A percentile compares a stretch with the other conserved stretches of the same genome.
phyloP scores from a whole-genome alignment of 305 asterid species.

The Rubia occidens region DNA sequence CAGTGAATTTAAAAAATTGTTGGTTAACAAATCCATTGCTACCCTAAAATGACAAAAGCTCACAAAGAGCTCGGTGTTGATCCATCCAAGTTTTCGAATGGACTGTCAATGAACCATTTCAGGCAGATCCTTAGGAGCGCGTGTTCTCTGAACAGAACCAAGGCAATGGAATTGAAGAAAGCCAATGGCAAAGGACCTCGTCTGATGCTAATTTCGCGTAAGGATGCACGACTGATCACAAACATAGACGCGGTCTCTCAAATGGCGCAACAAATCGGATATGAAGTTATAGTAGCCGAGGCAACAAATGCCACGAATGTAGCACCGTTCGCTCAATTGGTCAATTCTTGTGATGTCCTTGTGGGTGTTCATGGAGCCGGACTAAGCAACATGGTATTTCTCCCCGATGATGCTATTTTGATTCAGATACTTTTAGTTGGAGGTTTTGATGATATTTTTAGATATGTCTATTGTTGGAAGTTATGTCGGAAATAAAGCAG shows the following conservation, averaged over 20 bases:
- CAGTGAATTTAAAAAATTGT: too few relatives aligned
- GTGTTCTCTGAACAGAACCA: constrained; percentile 31
- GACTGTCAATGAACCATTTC: constrained; percentile 33
- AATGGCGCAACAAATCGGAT: constrained; percentile 42
- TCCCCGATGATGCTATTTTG: constrained; percentile 53
- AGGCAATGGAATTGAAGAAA: constrained; percentile 18
- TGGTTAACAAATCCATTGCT: too few relatives aligned
- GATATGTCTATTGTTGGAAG: constrained; percentile 47
- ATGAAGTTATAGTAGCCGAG: constrained; percentile 52
- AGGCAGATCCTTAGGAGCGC: constrained; percentile 41
- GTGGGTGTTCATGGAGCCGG: constrained; percentile 81
- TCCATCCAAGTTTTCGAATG: constrained; percentile 23
- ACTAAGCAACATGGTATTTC: constrained; percentile 62
- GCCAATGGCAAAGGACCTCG: constrained; percentile 31
- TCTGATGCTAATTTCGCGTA: constrained; percentile 53
- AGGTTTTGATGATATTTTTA: constrained; percentile 37
- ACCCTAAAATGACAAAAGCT: constrained; percentile 24
- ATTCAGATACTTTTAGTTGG: constrained; percentile 60
- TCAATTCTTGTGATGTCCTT: constrained; percentile 65
- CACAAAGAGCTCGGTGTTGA: constrained; percentile 37
- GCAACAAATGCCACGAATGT: constrained; percentile 28
- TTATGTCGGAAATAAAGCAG: too few relatives aligned
- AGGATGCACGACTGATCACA: constrained; percentile 31
- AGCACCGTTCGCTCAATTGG: constrained; percentile 35
- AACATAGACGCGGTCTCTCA: constrained; percentile 30